These are phyloP conservation scores for Bipolaris victoriae DNA, from an alignment of 2,329 filamentous ascomycete genomes.

Conservation along the genomic window DNA sequence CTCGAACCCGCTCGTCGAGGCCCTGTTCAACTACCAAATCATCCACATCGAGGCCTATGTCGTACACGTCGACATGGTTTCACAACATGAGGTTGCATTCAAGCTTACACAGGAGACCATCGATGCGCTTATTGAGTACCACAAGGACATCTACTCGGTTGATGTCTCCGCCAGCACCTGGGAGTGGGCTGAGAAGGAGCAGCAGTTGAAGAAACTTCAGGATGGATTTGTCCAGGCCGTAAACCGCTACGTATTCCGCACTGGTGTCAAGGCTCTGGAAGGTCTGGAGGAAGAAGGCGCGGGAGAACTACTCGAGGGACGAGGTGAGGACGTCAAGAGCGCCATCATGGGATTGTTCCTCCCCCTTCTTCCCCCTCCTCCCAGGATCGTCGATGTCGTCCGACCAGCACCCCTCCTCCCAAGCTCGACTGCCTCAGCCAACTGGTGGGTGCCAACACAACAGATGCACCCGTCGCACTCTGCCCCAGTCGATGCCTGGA, in stretches of 20 bases:
- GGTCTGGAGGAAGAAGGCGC: constrained; percentile 95
- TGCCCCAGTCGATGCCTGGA: constrained; percentile 83
- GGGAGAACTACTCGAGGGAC: constrained; percentile 88
- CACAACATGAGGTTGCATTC: constrained; percentile 96
- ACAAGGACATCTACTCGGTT: constrained; percentile 92
- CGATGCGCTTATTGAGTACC: constrained; percentile 89
- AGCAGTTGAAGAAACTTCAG: constrained; percentile 95
- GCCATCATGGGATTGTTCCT: constrained; percentile 83
- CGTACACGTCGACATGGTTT: constrained; percentile 98
- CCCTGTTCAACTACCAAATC: constrained; percentile 90
- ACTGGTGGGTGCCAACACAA: constrained; percentile 76
- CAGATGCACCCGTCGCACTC: constrained; percentile 68
- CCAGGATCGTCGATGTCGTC: constrained; percentile 86
- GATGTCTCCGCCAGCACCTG: constrained; percentile 88
- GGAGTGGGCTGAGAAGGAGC: constrained; percentile 95
- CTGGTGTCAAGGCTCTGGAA: constrained; percentile 85
- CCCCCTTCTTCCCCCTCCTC: constrained; percentile 83
- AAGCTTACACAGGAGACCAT: constrained; percentile 97
- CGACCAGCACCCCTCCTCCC: constrained; percentile 84
- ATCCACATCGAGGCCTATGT: constrained; percentile 96
- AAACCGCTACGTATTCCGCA: constrained; percentile 96
- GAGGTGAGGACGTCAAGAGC: constrained; percentile 91
- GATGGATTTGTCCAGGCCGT: constrained; percentile 95
- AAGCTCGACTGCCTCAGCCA: constrained; percentile 74
- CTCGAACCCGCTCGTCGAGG: constrained; percentile 80